Base-by-base conservation (phyloP, 2,329 filamentous ascomycete species). In the Remersonia thermophila region DNA sequence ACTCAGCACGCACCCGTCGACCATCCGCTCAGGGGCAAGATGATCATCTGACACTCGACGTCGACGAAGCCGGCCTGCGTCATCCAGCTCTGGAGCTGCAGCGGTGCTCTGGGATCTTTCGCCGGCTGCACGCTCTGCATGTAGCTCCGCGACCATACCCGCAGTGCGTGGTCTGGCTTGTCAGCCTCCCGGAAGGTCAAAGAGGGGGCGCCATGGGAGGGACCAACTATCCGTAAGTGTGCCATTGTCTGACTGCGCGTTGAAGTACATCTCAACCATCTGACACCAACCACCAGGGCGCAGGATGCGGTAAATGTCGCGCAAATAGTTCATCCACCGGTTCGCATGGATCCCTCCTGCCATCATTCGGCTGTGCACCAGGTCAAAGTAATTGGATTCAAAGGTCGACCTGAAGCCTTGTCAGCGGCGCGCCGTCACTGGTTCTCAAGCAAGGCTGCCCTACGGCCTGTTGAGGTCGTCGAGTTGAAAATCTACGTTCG, bases 201-300 rank as follows among this genome's bases (percentile, higher is more conserved):
- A n/a, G 7, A 4, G 14, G 3, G 4, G 9, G 7, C 26, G 32
- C 16, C 16, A n/a, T 23, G 11, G 12, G 15, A 7, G 17, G 16
- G 11, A 48, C 66, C 55, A 51, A 69, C 74, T 66, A 34, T 77
- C 68, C 9, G 73, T 77, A 48, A 91, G 61, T n/a, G 73, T 76
- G 4, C 85, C 85, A 49, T 83, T 93, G 47, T 89, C 77, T 1
- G 84, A 93, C 55, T 93, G 87, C 17, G 83, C 77, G 45, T 85
- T 84, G 55, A 79, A 80, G 51, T 93, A 85, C 49, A 87, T 72
- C 53, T 94, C 87, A n/a, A 83, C 73, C 69, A 93, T 78, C 52
- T 94, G 85, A 40, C 82, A 71, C 84, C 85, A 94, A 1, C 87
- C 86, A 2, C 78, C 80, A 5, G 77, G 79, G 34, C 74, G 79